Conservation (phyloP, 768 basidiomycete genomes). For the Aureoboletus auriporus region DNA sequence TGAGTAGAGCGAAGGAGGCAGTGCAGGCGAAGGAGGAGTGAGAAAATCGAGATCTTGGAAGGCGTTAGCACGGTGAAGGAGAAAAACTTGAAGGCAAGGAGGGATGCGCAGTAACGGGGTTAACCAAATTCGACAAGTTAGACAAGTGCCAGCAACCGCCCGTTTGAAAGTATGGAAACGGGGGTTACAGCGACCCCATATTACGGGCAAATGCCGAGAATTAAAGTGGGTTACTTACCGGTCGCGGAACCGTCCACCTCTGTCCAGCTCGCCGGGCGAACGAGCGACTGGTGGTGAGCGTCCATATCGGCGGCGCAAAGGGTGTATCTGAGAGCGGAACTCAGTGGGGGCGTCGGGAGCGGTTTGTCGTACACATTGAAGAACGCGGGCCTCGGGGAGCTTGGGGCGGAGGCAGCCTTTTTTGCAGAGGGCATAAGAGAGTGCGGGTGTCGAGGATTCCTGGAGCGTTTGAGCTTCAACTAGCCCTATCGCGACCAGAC, state of each 20-base stretch:
- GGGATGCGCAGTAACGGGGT: too few relatives aligned
- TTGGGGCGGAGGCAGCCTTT: conserved; percentile 25
- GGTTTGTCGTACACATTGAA: conserved; percentile 32
- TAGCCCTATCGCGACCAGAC: background rate
- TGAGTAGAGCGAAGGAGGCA: conserved; percentile 33
- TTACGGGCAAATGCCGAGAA: too few relatives aligned
- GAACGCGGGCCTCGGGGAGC: conserved; percentile 16
- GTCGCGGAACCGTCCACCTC: conserved; percentile 8
- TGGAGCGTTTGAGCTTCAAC: background rate
- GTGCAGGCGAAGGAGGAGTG: conserved; percentile 26
- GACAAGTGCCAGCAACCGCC: too few relatives aligned
- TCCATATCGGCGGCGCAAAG: conserved; percentile 27
- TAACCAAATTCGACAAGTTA: too few relatives aligned
- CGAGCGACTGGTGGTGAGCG: conserved; percentile 14
- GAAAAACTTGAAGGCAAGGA: too few relatives aligned
- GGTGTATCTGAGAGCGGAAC: conserved; percentile 14
- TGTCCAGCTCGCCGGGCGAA: conserved; percentile 25
- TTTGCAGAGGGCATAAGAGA: conserved; percentile 20
- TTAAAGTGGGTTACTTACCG: conserved; percentile 11
- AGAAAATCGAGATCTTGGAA: conserved; percentile 27
- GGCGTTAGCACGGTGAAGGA: conserved; percentile 16
- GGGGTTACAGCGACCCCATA: background rate
- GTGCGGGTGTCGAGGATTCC: conserved; percentile 20
- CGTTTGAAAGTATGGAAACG: conserved; percentile 14
- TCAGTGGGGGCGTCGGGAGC: conserved; percentile 39